phyloP scores from a whole-genome alignment of 495 filamentous ascomycete genomes.

The Choiromyces venosus region DNA sequence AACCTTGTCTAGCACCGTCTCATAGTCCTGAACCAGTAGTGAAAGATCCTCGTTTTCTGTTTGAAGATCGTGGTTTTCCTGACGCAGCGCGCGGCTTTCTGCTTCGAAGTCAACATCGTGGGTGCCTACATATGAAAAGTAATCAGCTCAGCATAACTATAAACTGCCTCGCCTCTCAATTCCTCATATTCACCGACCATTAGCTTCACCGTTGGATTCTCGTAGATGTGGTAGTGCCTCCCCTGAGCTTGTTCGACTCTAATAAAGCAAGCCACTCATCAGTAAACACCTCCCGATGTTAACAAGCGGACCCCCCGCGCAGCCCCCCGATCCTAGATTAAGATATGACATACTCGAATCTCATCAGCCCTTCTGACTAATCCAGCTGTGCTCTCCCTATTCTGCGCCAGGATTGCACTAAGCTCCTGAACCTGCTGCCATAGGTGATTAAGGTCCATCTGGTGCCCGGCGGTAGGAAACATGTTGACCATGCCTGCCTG shows the following conservation, averaged over 20 bases:
- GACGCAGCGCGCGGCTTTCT: slow-evolving; percentile 35
- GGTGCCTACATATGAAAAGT: slow-evolving; percentile 18
- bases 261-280: slow-evolving; percentile 3
- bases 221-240: slow-evolving; percentile 30
- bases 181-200: slow-evolving; percentile 26
- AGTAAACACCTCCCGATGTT: not conserved
- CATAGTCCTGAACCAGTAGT: slow-evolving; percentile 38
- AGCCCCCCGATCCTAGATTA: not conserved
- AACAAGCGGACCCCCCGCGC: not conserved
- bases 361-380: slow-evolving; percentile 52
- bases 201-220: slow-evolving; percentile 30
- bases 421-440: slow-evolving; percentile 64
- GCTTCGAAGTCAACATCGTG: slow-evolving; percentile 32
- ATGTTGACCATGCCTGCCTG: slow-evolving; percentile 48
- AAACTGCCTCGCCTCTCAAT: slow-evolving; percentile 1
- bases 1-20: slow-evolving; percentile 41
- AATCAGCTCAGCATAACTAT: slow-evolving; percentile 13
- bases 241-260: slow-evolving; percentile 29
- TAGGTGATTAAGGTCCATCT: slow-evolving; percentile 65
- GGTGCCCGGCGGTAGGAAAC: slow-evolving; percentile 58
- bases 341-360: slow-evolving; percentile 35
- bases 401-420: slow-evolving; percentile 59
- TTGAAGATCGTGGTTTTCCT: slow-evolving; percentile 39
- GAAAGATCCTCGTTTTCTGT: slow-evolving; percentile 40
- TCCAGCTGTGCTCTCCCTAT: slow-evolving; percentile 58